phyloP scores from a whole-genome alignment of 352 stramenopile genomes.

The Pythium apleroticum region DNA sequence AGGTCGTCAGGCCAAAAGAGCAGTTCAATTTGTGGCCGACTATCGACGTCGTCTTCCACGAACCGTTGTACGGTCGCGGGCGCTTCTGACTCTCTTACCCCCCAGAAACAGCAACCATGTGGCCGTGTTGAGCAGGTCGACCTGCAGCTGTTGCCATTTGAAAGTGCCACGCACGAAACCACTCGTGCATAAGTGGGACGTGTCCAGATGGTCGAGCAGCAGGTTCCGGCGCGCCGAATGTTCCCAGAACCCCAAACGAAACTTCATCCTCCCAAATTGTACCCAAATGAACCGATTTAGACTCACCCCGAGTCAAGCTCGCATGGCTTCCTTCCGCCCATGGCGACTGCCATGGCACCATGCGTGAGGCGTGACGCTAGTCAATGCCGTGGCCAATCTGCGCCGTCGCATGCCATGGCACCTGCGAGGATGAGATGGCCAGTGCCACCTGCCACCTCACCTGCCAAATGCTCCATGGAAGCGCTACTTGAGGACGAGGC shows the following conservation, averaged over 20 bases:
- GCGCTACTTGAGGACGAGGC: background rate
- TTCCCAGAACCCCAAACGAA: conserved; percentile 10
- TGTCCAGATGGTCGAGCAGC: conserved; percentile 9
- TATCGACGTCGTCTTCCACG: background rate
- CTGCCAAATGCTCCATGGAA: background rate
- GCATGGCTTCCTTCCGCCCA: background rate
- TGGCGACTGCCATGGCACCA: background rate
- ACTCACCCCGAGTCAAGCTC: too few relatives aligned
- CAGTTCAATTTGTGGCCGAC: conserved; percentile 2
- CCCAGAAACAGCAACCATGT: background rate
- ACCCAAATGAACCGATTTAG: background rate
- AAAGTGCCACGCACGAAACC: background rate
- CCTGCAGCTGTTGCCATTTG: background rate
- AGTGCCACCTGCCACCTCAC: background rate
- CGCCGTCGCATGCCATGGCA: background rate
- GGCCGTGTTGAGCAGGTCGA: background rate
- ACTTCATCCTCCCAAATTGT: background rate
- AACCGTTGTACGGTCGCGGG: conserved; percentile 1
- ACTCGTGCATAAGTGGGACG: conserved; percentile 3
- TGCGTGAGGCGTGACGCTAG: background rate
- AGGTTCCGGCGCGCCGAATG: conserved; percentile 12
- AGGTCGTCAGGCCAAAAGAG: conserved; percentile 2
- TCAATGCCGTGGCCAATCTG: background rate
- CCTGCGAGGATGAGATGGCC: background rate
- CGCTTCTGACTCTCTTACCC: background rate